A percentile compares a stretch with the other conserved stretches of the same genome.
phyloP scores from a whole-genome alignment of 2,329 filamentous ascomycete genomes.

The Triangularia verruculosa region DNA sequence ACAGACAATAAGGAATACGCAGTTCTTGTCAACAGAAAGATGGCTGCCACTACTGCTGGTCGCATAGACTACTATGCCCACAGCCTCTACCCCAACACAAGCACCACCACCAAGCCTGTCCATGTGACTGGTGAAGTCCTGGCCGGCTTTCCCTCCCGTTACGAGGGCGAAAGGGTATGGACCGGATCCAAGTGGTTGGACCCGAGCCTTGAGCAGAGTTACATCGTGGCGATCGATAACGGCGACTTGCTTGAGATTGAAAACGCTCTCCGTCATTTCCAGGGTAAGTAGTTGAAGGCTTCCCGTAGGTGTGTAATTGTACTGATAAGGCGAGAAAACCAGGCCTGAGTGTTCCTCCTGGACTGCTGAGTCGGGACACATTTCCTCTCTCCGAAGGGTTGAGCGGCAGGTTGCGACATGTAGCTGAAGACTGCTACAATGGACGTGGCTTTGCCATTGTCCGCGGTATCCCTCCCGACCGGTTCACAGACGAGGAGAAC shows the following conservation, averaged over 20 bases:
- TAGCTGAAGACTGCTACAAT: conserved; percentile 55
- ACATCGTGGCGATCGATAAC: conserved; percentile 26
- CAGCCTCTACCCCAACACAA: not conserved
- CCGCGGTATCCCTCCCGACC: conserved; percentile 57
- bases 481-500: conserved; percentile 59
- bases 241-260: conserved; percentile 32
- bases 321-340: conserved; percentile 15
- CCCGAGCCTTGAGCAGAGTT: conserved; percentile 9
- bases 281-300: conserved; percentile 22
- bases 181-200: not conserved
- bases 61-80: not conserved
- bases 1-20: not conserved
- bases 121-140: not conserved
- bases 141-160: not conserved
- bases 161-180: not conserved
- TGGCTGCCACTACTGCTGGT: not conserved
- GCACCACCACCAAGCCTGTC: not conserved
- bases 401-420: conserved; percentile 46
- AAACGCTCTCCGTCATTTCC: conserved; percentile 30
- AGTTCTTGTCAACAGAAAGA: not conserved
- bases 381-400: conserved; percentile 59
- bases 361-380: conserved; percentile 36
- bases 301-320: conserved; percentile 1
- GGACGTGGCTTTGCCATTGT: conserved; percentile 64
- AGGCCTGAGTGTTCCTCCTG: conserved; percentile 30